These are phyloP conservation scores for Macrolepiota albuminosa DNA, from an alignment of 768 basidiomycete species.

Conservation along the genomic window DNA sequence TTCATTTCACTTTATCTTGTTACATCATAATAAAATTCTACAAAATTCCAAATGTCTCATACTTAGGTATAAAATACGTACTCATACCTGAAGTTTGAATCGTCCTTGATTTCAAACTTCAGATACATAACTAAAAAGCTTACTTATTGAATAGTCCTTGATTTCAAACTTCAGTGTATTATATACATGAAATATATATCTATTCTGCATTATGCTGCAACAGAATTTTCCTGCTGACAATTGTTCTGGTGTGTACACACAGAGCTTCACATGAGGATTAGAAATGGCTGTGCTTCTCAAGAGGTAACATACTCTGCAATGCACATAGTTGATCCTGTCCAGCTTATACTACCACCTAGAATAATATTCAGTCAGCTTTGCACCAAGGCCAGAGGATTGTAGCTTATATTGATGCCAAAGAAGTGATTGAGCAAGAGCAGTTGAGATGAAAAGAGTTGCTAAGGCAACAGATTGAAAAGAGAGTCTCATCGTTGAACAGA, in stretches of 20 bases:
- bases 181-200: no score
- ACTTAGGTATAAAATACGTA: no score
- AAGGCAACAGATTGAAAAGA: slow-evolving; percentile 6
- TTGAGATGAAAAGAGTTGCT: slow-evolving; percentile 1
- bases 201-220: no score
- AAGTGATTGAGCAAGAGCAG: slow-evolving; percentile 13
- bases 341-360: slow-evolving; percentile 24
- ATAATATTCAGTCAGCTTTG: background rate
- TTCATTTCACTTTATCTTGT: no score
- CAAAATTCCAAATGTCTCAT: no score
- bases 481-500: background rate
- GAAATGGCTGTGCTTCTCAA: background rate
- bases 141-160: no score
- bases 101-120: no score
- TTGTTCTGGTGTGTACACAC: slow-evolving; percentile 23
- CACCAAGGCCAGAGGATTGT: background rate
- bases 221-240: slow-evolving; percentile 22
- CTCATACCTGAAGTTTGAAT: no score
- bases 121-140: no score
- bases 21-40: no score
- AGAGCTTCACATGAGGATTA: slow-evolving; percentile 5
- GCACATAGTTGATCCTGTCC: slow-evolving; percentile 40
- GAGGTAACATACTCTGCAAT: slow-evolving; percentile 26
- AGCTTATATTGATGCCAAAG: slow-evolving; percentile 16
- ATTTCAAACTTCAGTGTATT: no score